Evolutionary conservation across 345 rosid genomes (phyloP).

Genomic region (Euclidium syriacum): DNA sequence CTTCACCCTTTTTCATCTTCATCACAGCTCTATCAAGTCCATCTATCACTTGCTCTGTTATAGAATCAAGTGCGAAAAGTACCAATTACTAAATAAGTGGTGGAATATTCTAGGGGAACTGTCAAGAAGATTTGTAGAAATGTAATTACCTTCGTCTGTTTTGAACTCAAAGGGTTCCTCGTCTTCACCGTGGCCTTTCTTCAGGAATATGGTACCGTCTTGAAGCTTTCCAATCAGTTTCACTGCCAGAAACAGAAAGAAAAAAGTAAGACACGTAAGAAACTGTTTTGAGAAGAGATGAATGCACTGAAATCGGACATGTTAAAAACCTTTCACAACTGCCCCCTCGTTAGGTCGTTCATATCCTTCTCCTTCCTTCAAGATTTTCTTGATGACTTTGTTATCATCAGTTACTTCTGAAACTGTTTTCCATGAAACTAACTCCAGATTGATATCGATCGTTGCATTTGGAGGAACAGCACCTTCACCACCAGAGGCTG

Average conservation of each 20-base stretch:
- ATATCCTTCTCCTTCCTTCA: conserved; percentile 88
- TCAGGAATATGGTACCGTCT: conserved; percentile 72
- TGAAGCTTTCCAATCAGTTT: conserved; percentile 76
- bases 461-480: conserved; percentile 83
- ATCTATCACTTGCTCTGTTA: conserved; percentile 78
- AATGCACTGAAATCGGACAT: not conserved
- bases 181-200: conserved; percentile 63
- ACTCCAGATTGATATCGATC: conserved; percentile 51
- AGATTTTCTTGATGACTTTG: conserved; percentile 72
- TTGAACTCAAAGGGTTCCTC: conserved; percentile 77
- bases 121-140: not conserved
- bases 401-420: conserved; percentile 75
- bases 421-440: conserved; percentile 86
- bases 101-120: not conserved
- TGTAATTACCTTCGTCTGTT: conserved; percentile 68
- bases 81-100: no score
- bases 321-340: conserved; percentile 57
- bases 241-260: conserved; percentile 47
- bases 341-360: conserved; percentile 85
- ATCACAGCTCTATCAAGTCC: conserved; percentile 84
- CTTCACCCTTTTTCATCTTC: conserved; percentile 91
- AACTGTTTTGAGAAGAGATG: not conserved
- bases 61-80: no score
- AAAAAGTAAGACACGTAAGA: not conserved
- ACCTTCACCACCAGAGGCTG: conserved; percentile 43